Evolutionary conservation across 768 basidiomycete genomes (phyloP).

Genomic region (Calocera cornea): DNA sequence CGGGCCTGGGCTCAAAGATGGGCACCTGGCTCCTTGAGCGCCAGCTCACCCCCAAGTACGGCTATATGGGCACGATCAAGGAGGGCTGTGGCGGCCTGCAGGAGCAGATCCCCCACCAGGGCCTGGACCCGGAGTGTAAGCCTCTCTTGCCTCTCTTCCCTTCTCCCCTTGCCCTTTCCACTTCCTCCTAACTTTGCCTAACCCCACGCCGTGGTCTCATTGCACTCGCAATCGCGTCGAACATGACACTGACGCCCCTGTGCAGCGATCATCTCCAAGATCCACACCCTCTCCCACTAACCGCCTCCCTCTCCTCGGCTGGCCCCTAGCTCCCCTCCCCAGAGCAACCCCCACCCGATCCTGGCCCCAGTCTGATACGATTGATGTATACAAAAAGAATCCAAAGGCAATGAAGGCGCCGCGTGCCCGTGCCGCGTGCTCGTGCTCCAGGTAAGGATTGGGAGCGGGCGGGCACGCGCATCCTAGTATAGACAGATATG

Average conservation of each 20-base stretch:
- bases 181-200: background rate
- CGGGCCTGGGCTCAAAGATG: conserved; percentile 74
- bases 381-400: too few relatives aligned
- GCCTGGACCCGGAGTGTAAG: conserved; percentile 60
- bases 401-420: too few relatives aligned
- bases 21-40: conserved; percentile 82
- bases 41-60: conserved; percentile 62
- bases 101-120: conserved; percentile 75
- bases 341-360: too few relatives aligned
- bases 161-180: background rate
- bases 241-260: background rate
- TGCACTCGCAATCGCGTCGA: background rate
- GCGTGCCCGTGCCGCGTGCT: too few relatives aligned
- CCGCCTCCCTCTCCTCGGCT: too few relatives aligned
- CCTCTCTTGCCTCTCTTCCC: background rate
- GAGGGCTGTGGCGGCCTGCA: conserved; percentile 64
- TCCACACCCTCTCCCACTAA: background rate
- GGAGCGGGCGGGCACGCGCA: too few relatives aligned
- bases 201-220: too few relatives aligned
- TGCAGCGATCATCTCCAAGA: background rate
- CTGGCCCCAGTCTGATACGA: too few relatives aligned
- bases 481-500: too few relatives aligned
- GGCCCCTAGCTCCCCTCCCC: too few relatives aligned
- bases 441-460: too few relatives aligned
- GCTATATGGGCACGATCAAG: conserved; percentile 66